These are phyloP conservation scores for Capronia coronata DNA, from an alignment of 2,329 filamentous ascomycete genomes.

Conservation along the genomic window DNA sequence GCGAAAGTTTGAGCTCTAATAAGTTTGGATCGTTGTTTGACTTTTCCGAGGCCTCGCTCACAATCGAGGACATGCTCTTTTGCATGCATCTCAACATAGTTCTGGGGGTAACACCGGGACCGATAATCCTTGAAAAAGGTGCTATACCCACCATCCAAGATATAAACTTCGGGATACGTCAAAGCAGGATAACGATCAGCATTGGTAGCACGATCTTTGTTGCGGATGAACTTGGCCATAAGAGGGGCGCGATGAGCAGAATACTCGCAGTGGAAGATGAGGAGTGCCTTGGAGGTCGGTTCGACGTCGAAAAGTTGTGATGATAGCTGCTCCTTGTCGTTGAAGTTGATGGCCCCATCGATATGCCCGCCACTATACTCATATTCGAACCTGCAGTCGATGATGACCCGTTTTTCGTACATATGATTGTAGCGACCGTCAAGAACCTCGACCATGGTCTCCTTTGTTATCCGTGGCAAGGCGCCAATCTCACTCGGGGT, in stretches of 20 bases:
- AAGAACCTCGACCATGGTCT: slow-evolving; percentile 77
- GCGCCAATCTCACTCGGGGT: slow-evolving; percentile 72
- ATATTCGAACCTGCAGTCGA: slow-evolving; percentile 98
- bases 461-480: slow-evolving; percentile 76
- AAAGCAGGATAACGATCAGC: slow-evolving; percentile 78
- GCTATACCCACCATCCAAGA: slow-evolving; percentile 93
- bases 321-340: slow-evolving; percentile 85
- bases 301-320: slow-evolving; percentile 65
- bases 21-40: slow-evolving; percentile 82
- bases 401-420: slow-evolving; percentile 76
- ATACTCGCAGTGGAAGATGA: slow-evolving; percentile 98
- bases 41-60: slow-evolving; percentile 87
- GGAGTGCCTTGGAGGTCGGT: slow-evolving; percentile 63
- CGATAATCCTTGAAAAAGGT: slow-evolving; percentile 78
- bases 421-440: slow-evolving; percentile 71
- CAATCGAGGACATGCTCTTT: slow-evolving; percentile 88
- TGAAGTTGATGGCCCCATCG: slow-evolving; percentile 87
- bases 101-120: slow-evolving; percentile 79
- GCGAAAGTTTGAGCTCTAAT: slow-evolving; percentile 88
- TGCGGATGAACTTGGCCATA: slow-evolving; percentile 90
- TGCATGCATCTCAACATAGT: slow-evolving; percentile 94
- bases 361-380: slow-evolving; percentile 97
- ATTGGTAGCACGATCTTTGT: slow-evolving; percentile 79
- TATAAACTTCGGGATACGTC: slow-evolving; percentile 95
- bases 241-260: slow-evolving; percentile 92